Base-by-base conservation (phyloP, 208 protist species). In the Lotmaria passim region DNA sequence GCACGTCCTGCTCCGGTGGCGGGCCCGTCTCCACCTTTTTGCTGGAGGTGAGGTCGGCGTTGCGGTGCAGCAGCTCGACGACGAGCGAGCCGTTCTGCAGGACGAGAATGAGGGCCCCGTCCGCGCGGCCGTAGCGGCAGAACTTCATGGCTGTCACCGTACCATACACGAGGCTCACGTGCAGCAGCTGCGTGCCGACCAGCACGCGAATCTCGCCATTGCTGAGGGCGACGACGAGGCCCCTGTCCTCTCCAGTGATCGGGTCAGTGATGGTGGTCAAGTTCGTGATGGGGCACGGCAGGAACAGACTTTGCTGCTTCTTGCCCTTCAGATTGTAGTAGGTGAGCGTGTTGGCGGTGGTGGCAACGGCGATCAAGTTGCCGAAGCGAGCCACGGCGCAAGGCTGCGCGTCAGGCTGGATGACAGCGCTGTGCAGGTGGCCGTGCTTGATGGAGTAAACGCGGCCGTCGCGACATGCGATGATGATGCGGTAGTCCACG, bases 361-460 rank as follows among this genome's bases (percentile, higher is more conserved):
- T 97, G 28, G 88, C 94, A 1, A 98, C 91, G 17, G 93, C 82
- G 44, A 98, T 75, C 31, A 76, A 62, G 46, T 97, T 98, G 60
- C 95, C 85, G 60, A 87, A 87, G 23, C 89, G 85, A 24, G 85
- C 83, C 23, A 98, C 85, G n/a, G 85, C 86, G 23, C 82, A 82
- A 51, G 93, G 86, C 66, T 89, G 81, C 26, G 87, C 80, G 56
- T 98, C 95, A 5, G 97, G 86, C 71, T 96, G 92, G 60, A 98
- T 97, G 51, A 90, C 81, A 7, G 74, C 81, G 10, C 47, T 82
- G 34, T 81, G 81, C 31, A 98, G 74, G 60, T 83, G 70, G 7
- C 87, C 93, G 47, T 97, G 87, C 78, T 97, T 98, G 65, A 98
- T 85, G 8, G 88, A 93, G 85, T 98, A 98, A 36, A 99, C 78